Evolutionary conservation across 306 rosid genomes (phyloP), one percentile per base, ranked within the genome.

Genomic region (Dryas alaskensis): DNA sequence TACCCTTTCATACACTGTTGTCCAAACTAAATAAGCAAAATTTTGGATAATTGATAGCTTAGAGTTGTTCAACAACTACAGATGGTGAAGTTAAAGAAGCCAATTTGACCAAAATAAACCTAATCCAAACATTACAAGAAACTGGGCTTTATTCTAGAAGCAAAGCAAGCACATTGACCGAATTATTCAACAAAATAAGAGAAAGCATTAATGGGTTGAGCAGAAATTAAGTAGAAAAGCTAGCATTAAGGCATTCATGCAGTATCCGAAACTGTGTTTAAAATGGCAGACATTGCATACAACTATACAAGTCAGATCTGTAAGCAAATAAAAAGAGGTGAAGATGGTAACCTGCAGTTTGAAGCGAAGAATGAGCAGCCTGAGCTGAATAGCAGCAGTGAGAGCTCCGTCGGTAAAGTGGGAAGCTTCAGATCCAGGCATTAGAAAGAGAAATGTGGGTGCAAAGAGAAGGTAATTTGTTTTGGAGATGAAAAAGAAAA

Each of bases 11-110:
- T 19, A 43, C 3, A 55, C 10, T 42, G 14, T 3, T 75, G 17
- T 16, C 12, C 14, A 62, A 51, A 8, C 53, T 40, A 22, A 74
- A 51, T 53, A 48, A 71, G 44, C 47, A 55, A 62, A 67, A 68
- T 7, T 25, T 5, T 70, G 65, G 22, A 12, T 49, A 57, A 43
- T 14, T 54, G 74, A 67, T 55, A 77, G 27, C 72, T 55, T 51
- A 40, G 82, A 76, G 85, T 67, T 58, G 89, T 81, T 90, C 77
- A 79, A 83, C 86, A 73, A 85, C 86, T 72, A 70, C 66, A 76
- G 55, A 58, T 50, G 43, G 8, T 51, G 66, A 44, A 52, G 51
- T 45, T n/a, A 44, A 60, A 9, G 6, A 63, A 65, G 51, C 44
- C 55, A 82, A 69, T 47, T 76, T 58, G 58, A 67, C 39, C 67